Percentiles rank a stretch among this genome's conserved stretches.
Evolutionary conservation across 1,284 basidiomycete species (phyloP).

Genomic region (Sporisorium graminicola): DNA sequence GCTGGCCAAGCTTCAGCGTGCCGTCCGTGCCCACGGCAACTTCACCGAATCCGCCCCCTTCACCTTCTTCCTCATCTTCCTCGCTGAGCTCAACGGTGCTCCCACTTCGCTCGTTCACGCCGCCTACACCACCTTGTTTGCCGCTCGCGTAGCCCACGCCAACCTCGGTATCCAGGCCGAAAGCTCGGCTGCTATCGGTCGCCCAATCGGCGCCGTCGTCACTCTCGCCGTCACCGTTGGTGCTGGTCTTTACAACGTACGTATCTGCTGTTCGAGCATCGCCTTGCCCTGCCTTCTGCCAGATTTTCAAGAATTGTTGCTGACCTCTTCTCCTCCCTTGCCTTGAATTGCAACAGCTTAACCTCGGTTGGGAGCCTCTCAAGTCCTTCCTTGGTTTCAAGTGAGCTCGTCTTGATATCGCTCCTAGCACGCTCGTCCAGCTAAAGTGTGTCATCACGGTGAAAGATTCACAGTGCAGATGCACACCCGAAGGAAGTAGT

Average conservation of each 20-base stretch:
- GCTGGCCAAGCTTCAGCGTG: conserved; percentile 54
- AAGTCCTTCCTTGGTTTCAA: conserved; percentile 68
- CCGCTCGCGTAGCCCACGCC: conserved; percentile 60
- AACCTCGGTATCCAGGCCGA: conserved; percentile 53
- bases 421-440: conserved; percentile 5
- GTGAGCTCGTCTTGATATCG: conserved; percentile 27
- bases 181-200: conserved; percentile 27
- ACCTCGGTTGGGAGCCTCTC: conserved; percentile 68
- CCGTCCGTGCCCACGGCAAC: conserved; percentile 66
- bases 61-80: conserved; percentile 68
- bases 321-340: conserved; percentile 2
- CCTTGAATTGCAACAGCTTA: conserved; percentile 42
- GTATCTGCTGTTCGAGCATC: conserved; percentile 16
- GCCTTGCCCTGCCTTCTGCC: no score
- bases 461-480: not conserved
- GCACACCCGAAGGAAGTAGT: conserved; percentile 6
- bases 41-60: conserved; percentile 65
- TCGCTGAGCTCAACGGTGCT: conserved; percentile 69
- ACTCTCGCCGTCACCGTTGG: conserved; percentile 58
- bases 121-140: conserved; percentile 65
- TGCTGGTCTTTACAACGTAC: conserved; percentile 67
- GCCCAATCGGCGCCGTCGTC: conserved; percentile 54
- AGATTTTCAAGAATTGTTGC: not conserved
- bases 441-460: not conserved
- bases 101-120: conserved; percentile 67